Base-by-base conservation (phyloP, 805 yeast species). In the Lachancea cidri region DNA sequence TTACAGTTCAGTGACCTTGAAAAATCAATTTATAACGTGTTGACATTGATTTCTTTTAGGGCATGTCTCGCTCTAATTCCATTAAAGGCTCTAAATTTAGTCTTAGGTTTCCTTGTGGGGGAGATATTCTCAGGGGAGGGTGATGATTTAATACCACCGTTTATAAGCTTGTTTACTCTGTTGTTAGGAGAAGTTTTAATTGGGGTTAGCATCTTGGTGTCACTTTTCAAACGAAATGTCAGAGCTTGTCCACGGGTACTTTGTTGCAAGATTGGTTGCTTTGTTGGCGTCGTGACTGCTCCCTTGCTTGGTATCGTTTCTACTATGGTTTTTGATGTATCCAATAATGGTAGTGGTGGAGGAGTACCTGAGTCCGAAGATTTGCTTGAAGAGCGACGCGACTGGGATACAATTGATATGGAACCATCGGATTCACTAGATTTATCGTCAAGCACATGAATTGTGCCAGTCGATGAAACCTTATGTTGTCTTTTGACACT, bases 401-500 rank as follows among this genome's bases (percentile, higher is more conserved):
- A 22, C 27, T 22, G 27, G 11, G 27, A 7, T 11, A 11, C 7
- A 7, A 22, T 7, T 22, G 27, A 11, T 22, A 11, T 22, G 9
- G 7, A 11, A 22, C 11, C 27, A 22, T 22, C 11, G 27, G 11
- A 22, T 7, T 7, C 27, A 7, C 11, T 22, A 11, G 27, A 7
- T 22, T 22, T 22, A 7, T 22, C 27, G 27, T 7, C 27, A 6
- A 8, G 16, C n/a, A 14, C 16, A 7, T 8, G 42, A 7, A 32
- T 17, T 11, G 32, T 24, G 6, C 38, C 33, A 15, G 19, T 20
- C 19, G 43, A 22, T 17, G 48, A 37, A 16, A 55, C 47, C 14
- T 47, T 57, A 33, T 61, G 68, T 44, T 66, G 71, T 52, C 81
- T 77, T 55, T 88, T 75, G 48, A 83, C 65, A 29, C 89, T 74